Evolutionary conservation across 1,284 basidiomycete species (phyloP), one percentile per base, ranked within the genome.

Genomic region (Ceraceosorus guamensis): DNA sequence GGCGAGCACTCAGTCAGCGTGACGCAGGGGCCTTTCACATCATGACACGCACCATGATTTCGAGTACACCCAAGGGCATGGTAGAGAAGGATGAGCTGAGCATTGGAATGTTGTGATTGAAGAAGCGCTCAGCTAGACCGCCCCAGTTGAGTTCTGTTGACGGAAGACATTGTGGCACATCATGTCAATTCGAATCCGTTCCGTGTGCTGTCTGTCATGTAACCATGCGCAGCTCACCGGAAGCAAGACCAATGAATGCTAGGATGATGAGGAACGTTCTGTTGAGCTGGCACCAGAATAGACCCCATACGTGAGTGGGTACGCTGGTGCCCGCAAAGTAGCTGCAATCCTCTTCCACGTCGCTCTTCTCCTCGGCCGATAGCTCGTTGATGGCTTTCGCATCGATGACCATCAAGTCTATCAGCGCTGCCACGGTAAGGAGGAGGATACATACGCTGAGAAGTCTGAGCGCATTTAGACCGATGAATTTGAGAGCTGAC

Each of bases 211-310:
- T 41, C 39, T 41, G 11, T 41, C 39, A 2, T 16, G 39, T 16
- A 41, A 41, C 24, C 24, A 24, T 24, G 24, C 24, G 39, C 39
- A 11, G 16, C 39, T 41, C 39, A 46, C n/a, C 4, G 44, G 39
- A 24, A 41, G 39, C 39, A 41, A 16, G 16, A 41, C 63, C 55
- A 33, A 58, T 48, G 31, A 60, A 16, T 2, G 61, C 52, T 7
- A 67, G 37, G 2, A 63, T 30, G n/a, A 52, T 11, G 8, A 53
- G 32, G n/a, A 55, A 63, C 5, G 56, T 11, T 39, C 65, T 59
- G 50, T 69, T 59, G 0, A 69, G 57, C 34, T 66, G 63, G 1
- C 54, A 56, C 67, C 67, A 69, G 48, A 69, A 66, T 0, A 66
- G 56, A 13, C 67, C 67, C 50, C 66, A 58, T 30, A 62, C 56